Evolutionary conservation across 441 rosid genomes (phyloP).

Genomic region (Syzygium malaccense): DNA sequence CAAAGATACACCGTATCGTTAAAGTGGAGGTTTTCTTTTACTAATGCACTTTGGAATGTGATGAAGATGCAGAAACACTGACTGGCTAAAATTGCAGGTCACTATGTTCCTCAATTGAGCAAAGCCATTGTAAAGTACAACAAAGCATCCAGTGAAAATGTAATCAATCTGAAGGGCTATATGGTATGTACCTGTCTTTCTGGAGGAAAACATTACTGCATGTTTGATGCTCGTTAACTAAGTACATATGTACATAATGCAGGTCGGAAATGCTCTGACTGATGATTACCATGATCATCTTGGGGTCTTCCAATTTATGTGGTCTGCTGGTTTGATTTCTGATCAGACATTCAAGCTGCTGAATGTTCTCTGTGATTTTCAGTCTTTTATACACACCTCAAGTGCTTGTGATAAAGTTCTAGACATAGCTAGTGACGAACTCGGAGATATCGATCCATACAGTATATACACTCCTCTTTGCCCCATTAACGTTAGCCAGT

Average conservation of each 20-base stretch:
- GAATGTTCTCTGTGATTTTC: conserved; percentile 51
- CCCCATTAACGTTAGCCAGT: conserved; percentile 38
- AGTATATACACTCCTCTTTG: conserved; percentile 82
- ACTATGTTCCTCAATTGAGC: conserved; percentile 95
- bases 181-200: conserved; percentile 44
- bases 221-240: not conserved
- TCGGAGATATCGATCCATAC: conserved; percentile 78
- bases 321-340: conserved; percentile 89
- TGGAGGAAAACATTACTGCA: not conserved
- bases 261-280: conserved; percentile 90
- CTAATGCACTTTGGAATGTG: not conserved
- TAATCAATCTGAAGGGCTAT: conserved; percentile 78
- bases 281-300: conserved; percentile 77
- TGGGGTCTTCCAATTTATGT: conserved; percentile 73
- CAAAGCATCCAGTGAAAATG: conserved; percentile 24
- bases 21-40: not conserved
- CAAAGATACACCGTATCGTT: not conserved
- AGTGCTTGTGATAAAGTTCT: conserved; percentile 38
- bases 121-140: conserved; percentile 63
- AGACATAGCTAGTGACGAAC: conserved; percentile 54
- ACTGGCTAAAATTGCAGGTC: conserved; percentile 42
- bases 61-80: not conserved
- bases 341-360: conserved; percentile 68
- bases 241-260: conserved; percentile 19
- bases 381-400: conserved; percentile 66